These are phyloP conservation scores for Lactifluus subvellereus DNA, from an alignment of 768 basidiomycete species.

Conservation along the genomic window DNA sequence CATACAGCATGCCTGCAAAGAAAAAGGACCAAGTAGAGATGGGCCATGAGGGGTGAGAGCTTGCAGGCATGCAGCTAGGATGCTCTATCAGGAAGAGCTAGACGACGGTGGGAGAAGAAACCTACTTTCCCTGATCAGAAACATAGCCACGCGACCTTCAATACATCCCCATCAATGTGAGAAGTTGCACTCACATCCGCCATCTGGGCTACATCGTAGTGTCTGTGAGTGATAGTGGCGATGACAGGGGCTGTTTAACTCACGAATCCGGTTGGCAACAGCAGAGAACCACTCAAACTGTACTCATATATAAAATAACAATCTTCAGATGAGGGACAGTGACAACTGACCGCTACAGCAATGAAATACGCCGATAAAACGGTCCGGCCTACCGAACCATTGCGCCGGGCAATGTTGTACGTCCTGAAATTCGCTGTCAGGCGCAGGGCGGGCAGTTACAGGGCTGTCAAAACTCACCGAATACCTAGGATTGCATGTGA, in stretches of 20 bases:
- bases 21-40: conserved; percentile 55
- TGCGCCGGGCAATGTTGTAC: conserved; percentile 31
- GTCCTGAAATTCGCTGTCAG: no score
- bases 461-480: conserved; percentile 35
- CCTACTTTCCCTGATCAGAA: conserved; percentile 35
- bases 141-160: background rate
- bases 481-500: conserved; percentile 37
- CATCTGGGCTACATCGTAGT: conserved; percentile 9
- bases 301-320: background rate
- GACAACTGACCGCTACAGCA: conserved; percentile 39
- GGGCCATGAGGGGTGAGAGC: conserved; percentile 18
- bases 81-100: background rate
- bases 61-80: conserved; percentile 44
- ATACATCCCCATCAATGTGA: background rate
- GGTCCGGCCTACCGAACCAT: conserved; percentile 35
- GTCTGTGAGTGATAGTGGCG: conserved; percentile 7
- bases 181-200: background rate
- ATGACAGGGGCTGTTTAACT: conserved; percentile 18
- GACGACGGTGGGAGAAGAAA: background rate
- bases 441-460: no score
- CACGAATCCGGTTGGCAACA: no score
- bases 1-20: conserved; percentile 51
- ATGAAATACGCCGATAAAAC: conserved; percentile 24
- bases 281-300: conserved; percentile 53
- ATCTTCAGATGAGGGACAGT: conserved; percentile 23